Evolutionary conservation across 192 early-diverging fungal genomes (phyloP).

Genomic region (Oehlia diaphana): DNA sequence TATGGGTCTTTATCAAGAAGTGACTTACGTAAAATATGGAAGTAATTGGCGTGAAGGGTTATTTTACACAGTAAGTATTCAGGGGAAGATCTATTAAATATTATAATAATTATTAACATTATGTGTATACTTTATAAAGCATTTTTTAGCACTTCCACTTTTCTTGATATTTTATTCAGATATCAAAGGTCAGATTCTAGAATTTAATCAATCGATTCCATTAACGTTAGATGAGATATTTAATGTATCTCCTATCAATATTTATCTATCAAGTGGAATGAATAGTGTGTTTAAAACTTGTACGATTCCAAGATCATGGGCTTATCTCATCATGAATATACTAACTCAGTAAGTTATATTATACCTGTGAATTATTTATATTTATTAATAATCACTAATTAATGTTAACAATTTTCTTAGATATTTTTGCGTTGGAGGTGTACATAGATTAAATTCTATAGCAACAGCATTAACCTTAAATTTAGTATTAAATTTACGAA

Average conservation of each 20-base stretch:
- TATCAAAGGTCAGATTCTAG: constrained; percentile 54
- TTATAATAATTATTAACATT: background rate
- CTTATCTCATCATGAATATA: constrained; percentile 68
- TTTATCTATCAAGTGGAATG: constrained; percentile 30
- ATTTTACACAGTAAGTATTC: constrained; percentile 71
- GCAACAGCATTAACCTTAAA: constrained; percentile 82
- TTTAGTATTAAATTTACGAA: constrained; percentile 83
- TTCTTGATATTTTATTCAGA: constrained; percentile 76
- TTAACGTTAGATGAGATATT: constrained; percentile 32
- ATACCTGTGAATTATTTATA: background rate
- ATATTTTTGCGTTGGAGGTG: constrained; percentile 86
- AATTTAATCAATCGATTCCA: constrained; percentile 59
- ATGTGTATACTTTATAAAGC: constrained; percentile 45
- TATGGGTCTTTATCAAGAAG: constrained; percentile 83
- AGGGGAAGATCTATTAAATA: background rate
- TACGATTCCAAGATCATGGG: constrained; percentile 67
- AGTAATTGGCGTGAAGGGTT: constrained; percentile 86
- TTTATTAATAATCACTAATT: constrained; percentile 3
- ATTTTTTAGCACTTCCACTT: constrained; percentile 76
- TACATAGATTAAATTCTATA: constrained; percentile 77
- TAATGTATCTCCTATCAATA: constrained; percentile 30
- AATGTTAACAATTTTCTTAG: constrained; percentile 28
- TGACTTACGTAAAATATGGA: constrained; percentile 74
- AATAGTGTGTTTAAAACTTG: constrained; percentile 36
- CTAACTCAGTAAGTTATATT: constrained; percentile 70